phyloP scores from a whole-genome alignment of 139 green algal species.

The Astrephomene gubernaculifera region DNA sequence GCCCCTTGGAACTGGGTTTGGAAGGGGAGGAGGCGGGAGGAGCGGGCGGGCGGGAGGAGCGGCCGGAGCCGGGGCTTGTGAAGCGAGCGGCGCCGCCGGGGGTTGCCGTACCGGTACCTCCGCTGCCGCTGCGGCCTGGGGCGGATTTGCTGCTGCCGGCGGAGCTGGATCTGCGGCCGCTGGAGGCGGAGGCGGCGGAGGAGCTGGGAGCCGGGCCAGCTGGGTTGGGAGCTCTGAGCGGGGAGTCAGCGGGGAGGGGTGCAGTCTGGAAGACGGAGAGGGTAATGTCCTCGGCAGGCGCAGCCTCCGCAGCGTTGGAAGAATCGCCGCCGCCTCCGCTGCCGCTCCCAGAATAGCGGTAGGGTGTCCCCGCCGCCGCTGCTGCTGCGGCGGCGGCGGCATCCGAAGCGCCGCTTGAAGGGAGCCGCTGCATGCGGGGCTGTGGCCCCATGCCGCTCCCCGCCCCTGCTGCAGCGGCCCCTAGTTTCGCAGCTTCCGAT shows the following conservation, averaged over 20 bases:
- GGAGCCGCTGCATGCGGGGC: neutral
- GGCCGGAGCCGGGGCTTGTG: neutral
- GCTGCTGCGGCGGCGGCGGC: neutral
- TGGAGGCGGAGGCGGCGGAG: neutral
- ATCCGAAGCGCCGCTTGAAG: neutral
- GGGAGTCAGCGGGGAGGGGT: conserved; percentile 41
- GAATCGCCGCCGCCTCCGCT: neutral
- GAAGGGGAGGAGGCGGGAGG: neutral
- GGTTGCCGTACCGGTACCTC: too few species aligned
- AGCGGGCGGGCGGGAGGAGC: neutral
- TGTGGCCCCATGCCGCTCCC: too few species aligned
- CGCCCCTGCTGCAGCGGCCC: neutral
- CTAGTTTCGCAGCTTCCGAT: neutral
- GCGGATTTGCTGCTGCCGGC: neutral
- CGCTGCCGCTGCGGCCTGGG: neutral
- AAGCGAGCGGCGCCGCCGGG: neutral
- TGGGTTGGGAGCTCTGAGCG: conserved; percentile 21
- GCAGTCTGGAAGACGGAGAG: conserved; percentile 50
- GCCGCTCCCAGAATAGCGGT: neutral
- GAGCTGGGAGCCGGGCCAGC: neutral
- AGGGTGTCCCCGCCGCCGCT: too few species aligned
- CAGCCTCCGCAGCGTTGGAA: neutral
- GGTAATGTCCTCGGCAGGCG: neutral
- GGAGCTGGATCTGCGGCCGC: neutral
- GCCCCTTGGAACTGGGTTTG: neutral